Evolutionary conservation across 495 filamentous ascomycete species (phyloP).

Genomic region (Neurospora cerealis): DNA sequence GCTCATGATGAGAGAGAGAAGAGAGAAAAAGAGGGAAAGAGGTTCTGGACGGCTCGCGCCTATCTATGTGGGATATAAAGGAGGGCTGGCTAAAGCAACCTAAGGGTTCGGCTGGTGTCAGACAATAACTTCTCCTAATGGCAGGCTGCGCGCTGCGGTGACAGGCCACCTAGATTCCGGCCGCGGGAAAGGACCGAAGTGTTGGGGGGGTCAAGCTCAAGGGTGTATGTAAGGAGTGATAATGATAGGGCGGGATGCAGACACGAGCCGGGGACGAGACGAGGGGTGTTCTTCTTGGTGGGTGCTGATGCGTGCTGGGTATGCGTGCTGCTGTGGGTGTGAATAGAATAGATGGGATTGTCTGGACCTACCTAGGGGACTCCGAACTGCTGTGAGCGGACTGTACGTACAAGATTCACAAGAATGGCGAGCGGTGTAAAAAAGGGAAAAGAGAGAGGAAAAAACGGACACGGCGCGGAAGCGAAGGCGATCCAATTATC

Average conservation of each 20-base stretch:
- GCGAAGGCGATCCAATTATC: constrained; percentile 3
- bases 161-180: neutral
- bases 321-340: neutral
- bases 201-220: neutral
- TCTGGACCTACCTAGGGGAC: neutral
- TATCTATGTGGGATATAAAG: constrained; percentile 16
- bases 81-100: constrained; percentile 11
- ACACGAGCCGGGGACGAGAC: constrained; percentile 15
- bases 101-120: neutral
- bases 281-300: constrained; percentile 5
- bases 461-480: constrained; percentile 10
- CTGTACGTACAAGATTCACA: neutral
- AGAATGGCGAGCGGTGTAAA: neutral
- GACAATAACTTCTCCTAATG: neutral
- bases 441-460: constrained; percentile 13
- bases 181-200: neutral
- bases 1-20: constrained; percentile 49
- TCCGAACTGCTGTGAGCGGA: neutral
- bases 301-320: constrained; percentile 4
- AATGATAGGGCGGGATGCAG: neutral
- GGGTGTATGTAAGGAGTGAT: neutral
- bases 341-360: neutral
- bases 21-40: constrained; percentile 7
- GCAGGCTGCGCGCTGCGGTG: neutral
- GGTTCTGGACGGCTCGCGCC: constrained; percentile 11